These are phyloP conservation scores for Sungouiella blattae DNA, from an alignment of 805 yeast species.

Conservation along the genomic window DNA sequence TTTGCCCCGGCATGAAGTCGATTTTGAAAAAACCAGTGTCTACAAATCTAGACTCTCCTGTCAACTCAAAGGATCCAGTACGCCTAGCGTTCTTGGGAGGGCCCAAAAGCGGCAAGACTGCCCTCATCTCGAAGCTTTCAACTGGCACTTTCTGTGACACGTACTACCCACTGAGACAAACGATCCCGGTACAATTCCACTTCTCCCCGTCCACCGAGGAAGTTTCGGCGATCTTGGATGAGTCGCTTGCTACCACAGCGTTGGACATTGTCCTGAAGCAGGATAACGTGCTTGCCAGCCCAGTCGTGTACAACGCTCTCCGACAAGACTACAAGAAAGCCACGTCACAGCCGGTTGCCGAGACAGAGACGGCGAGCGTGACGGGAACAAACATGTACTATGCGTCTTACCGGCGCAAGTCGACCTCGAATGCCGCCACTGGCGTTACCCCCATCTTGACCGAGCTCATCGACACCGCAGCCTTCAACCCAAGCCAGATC, in stretches of 20 bases:
- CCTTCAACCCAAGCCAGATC: conserved; percentile 59
- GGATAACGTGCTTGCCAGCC: conserved; percentile 23
- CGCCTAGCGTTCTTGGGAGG: conserved; percentile 63
- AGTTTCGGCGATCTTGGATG: conserved; percentile 22
- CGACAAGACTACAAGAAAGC: neutral
- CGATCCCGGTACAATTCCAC: conserved; percentile 56
- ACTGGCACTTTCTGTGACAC: conserved; percentile 56
- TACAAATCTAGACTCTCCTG: conserved; percentile 1
- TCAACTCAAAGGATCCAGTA: conserved; percentile 39
- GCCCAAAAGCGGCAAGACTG: conserved; percentile 56
- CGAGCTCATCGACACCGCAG: conserved; percentile 74
- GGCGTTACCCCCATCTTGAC: conserved; percentile 47
- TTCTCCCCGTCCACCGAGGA: conserved; percentile 38
- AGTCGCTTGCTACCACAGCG: conserved; percentile 11
- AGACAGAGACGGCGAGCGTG: conserved; percentile 1
- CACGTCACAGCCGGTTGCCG: neutral
- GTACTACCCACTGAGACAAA: conserved; percentile 69
- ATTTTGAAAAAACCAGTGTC: conserved; percentile 1
- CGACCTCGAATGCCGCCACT: conserved; percentile 1
- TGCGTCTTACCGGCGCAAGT: conserved; percentile 11
- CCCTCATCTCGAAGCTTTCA: conserved; percentile 48
- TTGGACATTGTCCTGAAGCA: conserved; percentile 11
- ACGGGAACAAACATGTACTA: conserved; percentile 20
- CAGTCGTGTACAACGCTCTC: conserved; percentile 25
- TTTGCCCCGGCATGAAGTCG: neutral